These are phyloP conservation scores for Colletotrichum noveboracense DNA, from an alignment of 2,329 filamentous ascomycete species.

Conservation along the genomic window DNA sequence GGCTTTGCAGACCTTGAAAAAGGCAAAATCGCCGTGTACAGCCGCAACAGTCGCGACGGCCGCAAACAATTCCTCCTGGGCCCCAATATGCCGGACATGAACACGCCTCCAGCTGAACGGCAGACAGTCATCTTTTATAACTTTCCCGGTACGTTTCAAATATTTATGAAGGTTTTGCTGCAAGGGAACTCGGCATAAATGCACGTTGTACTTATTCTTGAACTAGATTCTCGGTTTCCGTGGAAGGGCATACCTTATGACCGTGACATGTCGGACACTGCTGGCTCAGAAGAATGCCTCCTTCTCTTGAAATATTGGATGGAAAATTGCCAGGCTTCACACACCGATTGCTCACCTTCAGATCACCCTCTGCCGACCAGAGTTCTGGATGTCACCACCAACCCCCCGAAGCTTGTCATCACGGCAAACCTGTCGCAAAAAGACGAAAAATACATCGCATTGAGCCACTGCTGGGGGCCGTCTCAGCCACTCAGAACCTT, in stretches of 20 bases:
- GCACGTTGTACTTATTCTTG: background rate
- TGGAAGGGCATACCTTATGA: background rate
- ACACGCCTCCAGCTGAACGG: background rate
- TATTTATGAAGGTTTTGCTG: accelerated
- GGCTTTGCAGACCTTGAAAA: background rate
- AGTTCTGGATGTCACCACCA: background rate
- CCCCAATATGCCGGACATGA: background rate
- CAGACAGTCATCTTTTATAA: background rate
- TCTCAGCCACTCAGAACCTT: background rate
- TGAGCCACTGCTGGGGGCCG: background rate
- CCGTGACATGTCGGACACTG: background rate
- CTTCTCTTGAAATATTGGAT: background rate
- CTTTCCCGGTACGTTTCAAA: background rate
- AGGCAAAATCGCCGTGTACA: background rate
- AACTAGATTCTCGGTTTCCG: background rate
- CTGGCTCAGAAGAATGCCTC: background rate
- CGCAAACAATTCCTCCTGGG: background rate
- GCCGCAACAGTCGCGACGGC: background rate
- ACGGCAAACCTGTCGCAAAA: background rate
- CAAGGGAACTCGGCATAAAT: accelerated
- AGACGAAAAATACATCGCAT: background rate
- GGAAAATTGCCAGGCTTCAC: background rate
- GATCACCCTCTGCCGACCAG: background rate
- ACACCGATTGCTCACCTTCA: background rate
- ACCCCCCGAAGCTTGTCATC: background rate